Percentiles rank a stretch among this genome's conserved stretches.
These are phyloP conservation scores for Myxozyma lipomycoides DNA, from an alignment of 805 yeast genomes.

Conservation along the genomic window DNA sequence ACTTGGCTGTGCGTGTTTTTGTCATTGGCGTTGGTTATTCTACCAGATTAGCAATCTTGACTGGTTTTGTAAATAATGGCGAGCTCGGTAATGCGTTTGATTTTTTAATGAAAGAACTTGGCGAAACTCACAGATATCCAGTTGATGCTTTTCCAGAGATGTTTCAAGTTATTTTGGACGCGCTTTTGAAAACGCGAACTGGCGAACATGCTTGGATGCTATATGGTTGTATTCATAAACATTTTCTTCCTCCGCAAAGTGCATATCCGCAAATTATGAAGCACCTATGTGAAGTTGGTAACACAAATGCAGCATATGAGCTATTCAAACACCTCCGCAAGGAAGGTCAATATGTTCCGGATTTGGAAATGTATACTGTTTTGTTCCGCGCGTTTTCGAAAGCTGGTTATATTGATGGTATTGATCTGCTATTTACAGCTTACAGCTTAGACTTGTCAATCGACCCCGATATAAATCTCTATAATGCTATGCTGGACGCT, in stretches of 20 bases:
- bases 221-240: slow-evolving; percentile 53
- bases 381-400: slow-evolving; percentile 61
- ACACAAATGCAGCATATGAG: slow-evolving; percentile 59
- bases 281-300: slow-evolving; percentile 49
- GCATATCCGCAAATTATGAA: slow-evolving; percentile 56
- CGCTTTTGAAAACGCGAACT: slow-evolving; percentile 41
- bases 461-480: slow-evolving; percentile 52
- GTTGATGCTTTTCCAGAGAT: slow-evolving; percentile 39
- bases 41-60: slow-evolving; percentile 42
- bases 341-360: slow-evolving; percentile 24
- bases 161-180: slow-evolving; percentile 44
- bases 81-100: slow-evolving; percentile 43
- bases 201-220: slow-evolving; percentile 53
- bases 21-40: slow-evolving; percentile 40
- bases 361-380: slow-evolving; percentile 53
- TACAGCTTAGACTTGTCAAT: slow-evolving; percentile 59
- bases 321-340: slow-evolving; percentile 59
- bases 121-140: slow-evolving; percentile 27
- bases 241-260: slow-evolving; percentile 55
- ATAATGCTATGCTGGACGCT: slow-evolving; percentile 63
- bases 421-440: slow-evolving; percentile 57
- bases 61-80: slow-evolving; percentile 38
- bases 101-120: slow-evolving; percentile 44
- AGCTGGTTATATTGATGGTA: slow-evolving; percentile 58
- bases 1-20: slow-evolving; percentile 44